Percentiles rank a stretch among this genome's conserved stretches.
These are phyloP conservation scores for Saprolegnia parasitica DNA, from an alignment of 352 stramenopile species.

Conservation along the genomic window DNA sequence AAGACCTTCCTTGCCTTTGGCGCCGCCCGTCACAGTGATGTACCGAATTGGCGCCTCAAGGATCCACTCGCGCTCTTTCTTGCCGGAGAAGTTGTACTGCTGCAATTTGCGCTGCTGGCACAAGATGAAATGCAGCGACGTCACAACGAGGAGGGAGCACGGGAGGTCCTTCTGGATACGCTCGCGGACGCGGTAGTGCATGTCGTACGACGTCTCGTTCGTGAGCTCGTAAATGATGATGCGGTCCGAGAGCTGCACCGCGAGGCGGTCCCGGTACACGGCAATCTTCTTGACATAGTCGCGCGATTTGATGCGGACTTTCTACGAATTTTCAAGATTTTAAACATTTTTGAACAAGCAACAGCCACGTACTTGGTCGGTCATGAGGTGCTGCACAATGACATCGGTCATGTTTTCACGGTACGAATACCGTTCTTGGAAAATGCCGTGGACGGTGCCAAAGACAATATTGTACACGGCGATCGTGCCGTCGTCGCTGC, in stretches of 20 bases:
- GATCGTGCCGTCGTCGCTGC: constrained; percentile 84
- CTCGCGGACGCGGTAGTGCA: constrained; percentile 91
- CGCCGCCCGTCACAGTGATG: constrained; percentile 90
- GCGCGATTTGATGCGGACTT: constrained; percentile 92
- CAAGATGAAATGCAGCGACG: constrained; percentile 88
- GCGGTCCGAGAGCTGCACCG: constrained; percentile 90
- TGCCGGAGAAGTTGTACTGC: constrained; percentile 86
- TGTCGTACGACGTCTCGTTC: constrained; percentile 83
- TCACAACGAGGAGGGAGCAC: constrained; percentile 87
- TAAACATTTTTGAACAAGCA: background rate
- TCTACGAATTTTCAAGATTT: constrained; percentile 31
- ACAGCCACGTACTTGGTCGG: constrained; percentile 77
- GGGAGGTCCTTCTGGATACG: constrained; percentile 79
- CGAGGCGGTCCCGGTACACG: constrained; percentile 89
- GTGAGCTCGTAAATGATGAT: constrained; percentile 94
- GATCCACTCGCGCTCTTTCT: constrained; percentile 83
- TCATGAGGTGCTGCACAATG: constrained; percentile 93
- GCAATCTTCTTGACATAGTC: constrained; percentile 94
- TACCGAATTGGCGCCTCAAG: constrained; percentile 87
- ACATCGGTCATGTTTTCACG: constrained; percentile 93
- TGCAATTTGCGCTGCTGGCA: constrained; percentile 91
- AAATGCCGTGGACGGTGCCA: constrained; percentile 88
- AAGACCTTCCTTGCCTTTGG: constrained; percentile 81
- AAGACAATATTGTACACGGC: constrained; percentile 86
- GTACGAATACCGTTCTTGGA: constrained; percentile 92